Base-by-base conservation (phyloP, 495 filamentous ascomycete genomes). In the Tuber borchii region DNA sequence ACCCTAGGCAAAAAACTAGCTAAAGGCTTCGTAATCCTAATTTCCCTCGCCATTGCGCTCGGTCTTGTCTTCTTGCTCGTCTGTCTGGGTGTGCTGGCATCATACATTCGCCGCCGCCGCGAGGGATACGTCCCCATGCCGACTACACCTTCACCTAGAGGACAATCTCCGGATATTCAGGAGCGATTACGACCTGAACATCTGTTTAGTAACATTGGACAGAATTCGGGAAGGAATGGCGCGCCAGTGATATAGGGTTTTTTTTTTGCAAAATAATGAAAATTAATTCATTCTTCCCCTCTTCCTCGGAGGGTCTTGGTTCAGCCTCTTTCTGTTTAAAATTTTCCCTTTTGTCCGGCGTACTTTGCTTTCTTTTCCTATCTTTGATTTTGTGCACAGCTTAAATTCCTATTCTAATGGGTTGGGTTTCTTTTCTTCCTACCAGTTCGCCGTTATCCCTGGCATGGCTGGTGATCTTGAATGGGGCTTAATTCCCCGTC, bases 41-140 rank as follows among this genome's bases (percentile, higher is more conserved):
- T 99, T 70, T 91, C 90, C n/a, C 91, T 99, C 74, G 97, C 91
- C 70, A 93, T 95, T 76, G 90, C 95, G 0, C 89, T 98, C 12
- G 94, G 87, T 70, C 88, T 94, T 76, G 93, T 94, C 82, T 92
- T 97, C 84, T 86, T 97, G 65, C 89, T 99, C 71, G 94, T 99
- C 74, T 88, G 93, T 37, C 88, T 90, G 43, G 95, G 95, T 74
- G 88, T 98, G 74, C 85, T 97, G 74, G 86, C 93, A 44, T 94
- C 97, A 83, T 91, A 93, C 73, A 87, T 93, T 69, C 91, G 95
- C 81, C 91, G 94, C 80, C 90, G 89, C 84, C 88, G 90, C 48
- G 93, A 97, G 83, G 96, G 95, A 61, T 98, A 98, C 80, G 85
- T 91, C 71, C 92, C 91, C 6, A 93, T 93, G 6, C 92, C 93